A percentile compares a stretch with the other conserved stretches of the same genome.
Conservation (phyloP, 495 filamentous ascomycete genomes). For the Niebla homalea region DNA sequence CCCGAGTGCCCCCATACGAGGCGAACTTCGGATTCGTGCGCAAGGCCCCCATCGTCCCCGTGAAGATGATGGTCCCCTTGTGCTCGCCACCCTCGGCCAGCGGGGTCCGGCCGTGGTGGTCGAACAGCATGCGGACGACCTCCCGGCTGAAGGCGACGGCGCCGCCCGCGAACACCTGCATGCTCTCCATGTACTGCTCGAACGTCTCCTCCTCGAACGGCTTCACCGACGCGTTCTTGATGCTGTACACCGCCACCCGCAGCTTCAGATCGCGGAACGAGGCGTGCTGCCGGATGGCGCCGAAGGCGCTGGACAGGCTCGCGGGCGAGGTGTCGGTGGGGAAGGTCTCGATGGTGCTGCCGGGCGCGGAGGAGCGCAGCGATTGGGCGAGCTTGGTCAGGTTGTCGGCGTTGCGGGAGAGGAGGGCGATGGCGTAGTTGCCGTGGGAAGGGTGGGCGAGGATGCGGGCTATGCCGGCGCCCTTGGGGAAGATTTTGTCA, state of each 20-base stretch:
- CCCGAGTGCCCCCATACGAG: slow-evolving; percentile 32
- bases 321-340: slow-evolving; percentile 29
- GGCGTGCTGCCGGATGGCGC: slow-evolving; percentile 26
- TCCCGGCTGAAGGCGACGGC: slow-evolving; percentile 35
- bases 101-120: slow-evolving; percentile 26
- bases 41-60: slow-evolving; percentile 33
- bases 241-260: slow-evolving; percentile 28
- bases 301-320: slow-evolving; percentile 26
- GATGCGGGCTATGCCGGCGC: slow-evolving; percentile 34
- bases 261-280: slow-evolving; percentile 32
- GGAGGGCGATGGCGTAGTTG: slow-evolving; percentile 35
- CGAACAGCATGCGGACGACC: slow-evolving; percentile 28
- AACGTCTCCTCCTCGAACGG: slow-evolving; percentile 35
- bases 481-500: slow-evolving; percentile 16
- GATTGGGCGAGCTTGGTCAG: slow-evolving; percentile 24
- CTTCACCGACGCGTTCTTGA: slow-evolving; percentile 33
- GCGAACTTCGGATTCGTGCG: slow-evolving; percentile 30
- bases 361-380: slow-evolving; percentile 24
- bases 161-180: slow-evolving; percentile 32
- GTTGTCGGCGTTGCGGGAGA: slow-evolving; percentile 27
- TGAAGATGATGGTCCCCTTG: slow-evolving; percentile 37
- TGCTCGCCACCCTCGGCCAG: slow-evolving; percentile 27
- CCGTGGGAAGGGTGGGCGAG: slow-evolving; percentile 31
- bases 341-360: slow-evolving; percentile 30
- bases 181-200: slow-evolving; percentile 27